A percentile compares a stretch with the other conserved stretches of the same genome.
Evolutionary conservation across 129 eudicot species (phyloP).

Genomic region (Dittrichia graveolens): DNA sequence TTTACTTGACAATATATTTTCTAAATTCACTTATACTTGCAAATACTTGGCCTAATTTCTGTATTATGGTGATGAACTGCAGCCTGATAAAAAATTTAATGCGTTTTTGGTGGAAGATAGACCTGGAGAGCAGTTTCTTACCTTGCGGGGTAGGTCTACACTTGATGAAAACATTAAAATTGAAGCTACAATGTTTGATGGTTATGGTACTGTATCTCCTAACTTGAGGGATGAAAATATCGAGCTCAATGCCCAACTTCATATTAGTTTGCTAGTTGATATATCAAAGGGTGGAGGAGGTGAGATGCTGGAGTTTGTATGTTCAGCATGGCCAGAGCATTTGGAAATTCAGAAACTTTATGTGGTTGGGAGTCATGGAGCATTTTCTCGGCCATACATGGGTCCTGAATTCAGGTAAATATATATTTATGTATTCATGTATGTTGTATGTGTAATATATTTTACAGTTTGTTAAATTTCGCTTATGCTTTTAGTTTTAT

Average conservation of each 20-base stretch:
- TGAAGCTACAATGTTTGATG: conserved; percentile 87
- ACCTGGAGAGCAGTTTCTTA: conserved; percentile 63
- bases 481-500: background rate
- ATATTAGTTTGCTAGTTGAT: conserved; percentile 65
- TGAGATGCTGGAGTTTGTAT: conserved; percentile 55
- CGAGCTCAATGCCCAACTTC: conserved; percentile 43
- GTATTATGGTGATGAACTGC: conserved; percentile 9
- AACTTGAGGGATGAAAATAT: conserved; percentile 34
- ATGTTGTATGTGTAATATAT: too few relatives aligned
- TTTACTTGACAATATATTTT: background rate
- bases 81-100: conserved; percentile 53
- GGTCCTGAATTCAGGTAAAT: conserved; percentile 67
- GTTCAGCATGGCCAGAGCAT: conserved; percentile 70
- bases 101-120: conserved; percentile 60
- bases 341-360: conserved; percentile 62
- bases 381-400: conserved; percentile 40
- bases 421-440: too few relatives aligned
- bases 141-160: conserved; percentile 48
- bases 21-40: background rate
- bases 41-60: background rate
- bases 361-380: conserved; percentile 27
- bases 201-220: conserved; percentile 37
- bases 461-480: background rate
- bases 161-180: conserved; percentile 56
- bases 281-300: conserved; percentile 51